Base-by-base conservation (phyloP, 441 rosid species). In the Arabidopsis lyrata region DNA sequence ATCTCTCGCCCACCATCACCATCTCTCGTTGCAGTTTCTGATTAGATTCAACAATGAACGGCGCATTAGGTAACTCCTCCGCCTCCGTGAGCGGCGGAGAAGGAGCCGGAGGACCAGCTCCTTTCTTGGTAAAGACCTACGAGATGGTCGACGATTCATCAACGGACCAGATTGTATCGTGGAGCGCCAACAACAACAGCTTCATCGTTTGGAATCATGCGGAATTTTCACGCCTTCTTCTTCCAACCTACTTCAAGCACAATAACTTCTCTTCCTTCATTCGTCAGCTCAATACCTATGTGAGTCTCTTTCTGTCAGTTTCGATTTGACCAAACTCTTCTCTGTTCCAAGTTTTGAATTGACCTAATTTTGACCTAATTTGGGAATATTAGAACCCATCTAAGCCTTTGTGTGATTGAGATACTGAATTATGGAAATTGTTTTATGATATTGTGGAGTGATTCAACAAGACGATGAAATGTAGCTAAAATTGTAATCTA, bases 161-260 rank as follows among this genome's bases (percentile, higher is more conserved):
- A 27, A 88, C 98, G 24, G 93, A 88, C 68, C 88, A 86, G 73
- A 92, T 92, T 59, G 98, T 92, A 0, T 87, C 96, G 3, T 92
- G 98, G 98, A 86, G 95, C 78, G 24, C 86, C 42, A 48, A 57
- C 83, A 82, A 81, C 52, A 81, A 76, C 67, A 92, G 98, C 81
- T 92, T 92, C 81, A 86, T 92, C 34, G 97, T 92, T 5, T 92
- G 97, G 97, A 88, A 90, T 42, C 97, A 89, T 9, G 90, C 91
- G 1, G 97, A 92, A 62, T 90, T 92, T 73, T 88, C 90, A 9
- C 83, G 89, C 45, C 27, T 87, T 45, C 88, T 92, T 53, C 92
- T 92, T 22, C 97, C 97, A 3, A 72, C 88, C 8, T 92, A 80
- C 79, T 92, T 92, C 90, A 92, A 92, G 81, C 97, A 92, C 84